Evolutionary conservation across 495 filamentous ascomycete genomes (phyloP).

Genomic region (Tuber umbilicatum): DNA sequence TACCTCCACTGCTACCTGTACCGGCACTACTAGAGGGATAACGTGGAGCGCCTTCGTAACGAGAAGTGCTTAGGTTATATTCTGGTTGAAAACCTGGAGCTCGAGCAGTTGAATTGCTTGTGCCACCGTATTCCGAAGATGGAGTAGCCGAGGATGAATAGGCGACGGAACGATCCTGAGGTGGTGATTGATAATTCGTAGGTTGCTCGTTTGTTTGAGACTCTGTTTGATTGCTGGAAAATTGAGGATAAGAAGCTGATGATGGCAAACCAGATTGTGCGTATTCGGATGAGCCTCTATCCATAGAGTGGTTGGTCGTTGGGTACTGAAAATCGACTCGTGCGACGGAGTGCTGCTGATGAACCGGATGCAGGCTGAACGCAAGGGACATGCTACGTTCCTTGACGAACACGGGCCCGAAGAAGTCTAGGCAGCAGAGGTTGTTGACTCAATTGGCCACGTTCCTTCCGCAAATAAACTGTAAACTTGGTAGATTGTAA

Average conservation of each 20-base stretch:
- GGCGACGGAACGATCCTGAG: constrained; percentile 60
- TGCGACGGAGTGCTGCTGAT: constrained; percentile 37
- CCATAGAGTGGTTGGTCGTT: constrained; percentile 59
- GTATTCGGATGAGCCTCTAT: constrained; percentile 85
- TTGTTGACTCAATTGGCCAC: constrained; percentile 1
- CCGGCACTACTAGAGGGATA: constrained; percentile 66
- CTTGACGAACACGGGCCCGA: constrained; percentile 2
- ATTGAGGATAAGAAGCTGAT: constrained; percentile 48
- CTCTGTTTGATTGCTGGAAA: constrained; percentile 50
- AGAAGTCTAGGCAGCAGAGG: neutral
- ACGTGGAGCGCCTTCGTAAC: constrained; percentile 51
- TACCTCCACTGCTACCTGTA: constrained; percentile 59
- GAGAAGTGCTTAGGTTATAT: constrained; percentile 31
- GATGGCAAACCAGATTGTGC: constrained; percentile 97
- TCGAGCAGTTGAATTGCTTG: constrained; percentile 42
- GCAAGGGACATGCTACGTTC: constrained; percentile 43
- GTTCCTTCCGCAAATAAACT: constrained; percentile 1
- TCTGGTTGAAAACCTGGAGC: constrained; percentile 40
- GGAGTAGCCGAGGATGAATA: constrained; percentile 74
- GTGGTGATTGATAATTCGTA: constrained; percentile 53
- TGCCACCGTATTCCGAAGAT: constrained; percentile 72
- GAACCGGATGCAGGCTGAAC: constrained; percentile 44
- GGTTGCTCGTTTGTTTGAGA: constrained; percentile 45
- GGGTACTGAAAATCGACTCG: constrained; percentile 6
- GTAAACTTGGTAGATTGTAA: neutral